phyloP scores from a whole-genome alignment of 2,329 filamentous ascomycete genomes.

The Claviceps maximensis region DNA sequence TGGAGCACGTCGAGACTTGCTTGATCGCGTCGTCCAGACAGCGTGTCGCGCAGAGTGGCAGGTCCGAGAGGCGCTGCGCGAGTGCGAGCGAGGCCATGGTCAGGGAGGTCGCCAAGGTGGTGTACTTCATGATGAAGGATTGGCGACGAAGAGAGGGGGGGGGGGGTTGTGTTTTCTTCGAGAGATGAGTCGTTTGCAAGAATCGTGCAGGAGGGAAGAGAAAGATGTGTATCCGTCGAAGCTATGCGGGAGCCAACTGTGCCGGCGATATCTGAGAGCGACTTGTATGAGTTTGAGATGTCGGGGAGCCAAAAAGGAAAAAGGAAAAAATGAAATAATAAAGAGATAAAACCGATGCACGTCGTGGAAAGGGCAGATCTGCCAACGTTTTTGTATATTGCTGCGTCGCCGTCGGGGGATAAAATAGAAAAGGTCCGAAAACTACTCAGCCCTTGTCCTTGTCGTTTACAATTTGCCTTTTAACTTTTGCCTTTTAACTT shows the following conservation, averaged over 20 bases:
- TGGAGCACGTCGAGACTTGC: neutral
- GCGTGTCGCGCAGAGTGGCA: slow-evolving; percentile 17
- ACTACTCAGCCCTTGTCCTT: neutral
- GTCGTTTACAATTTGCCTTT: too few species aligned
- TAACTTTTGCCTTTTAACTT: too few species aligned
- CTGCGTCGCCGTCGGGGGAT: too few species aligned
- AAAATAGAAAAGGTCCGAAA: neutral
- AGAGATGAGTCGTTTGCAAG: neutral
- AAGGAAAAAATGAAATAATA: too few species aligned
- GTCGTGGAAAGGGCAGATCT: neutral
- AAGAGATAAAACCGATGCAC: too few species aligned
- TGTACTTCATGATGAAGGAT: neutral
- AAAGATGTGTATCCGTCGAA: too few species aligned
- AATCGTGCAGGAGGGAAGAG: too few species aligned
- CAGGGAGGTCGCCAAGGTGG: neutral
- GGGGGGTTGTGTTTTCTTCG: too few species aligned
- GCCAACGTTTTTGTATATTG: neutral
- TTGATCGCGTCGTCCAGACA: slow-evolving; percentile 16
- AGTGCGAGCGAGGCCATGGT: slow-evolving; percentile 11
- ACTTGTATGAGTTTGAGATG: too few species aligned
- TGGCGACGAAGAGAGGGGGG: neutral
- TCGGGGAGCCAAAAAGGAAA: too few species aligned
- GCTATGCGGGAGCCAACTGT: too few species aligned
- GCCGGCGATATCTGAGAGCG: too few species aligned
- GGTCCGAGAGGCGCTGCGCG: slow-evolving; percentile 13